These are phyloP conservation scores for Paecilomyces sp. DNA, from an alignment of 2,329 filamentous ascomycete species.

Conservation along the genomic window DNA sequence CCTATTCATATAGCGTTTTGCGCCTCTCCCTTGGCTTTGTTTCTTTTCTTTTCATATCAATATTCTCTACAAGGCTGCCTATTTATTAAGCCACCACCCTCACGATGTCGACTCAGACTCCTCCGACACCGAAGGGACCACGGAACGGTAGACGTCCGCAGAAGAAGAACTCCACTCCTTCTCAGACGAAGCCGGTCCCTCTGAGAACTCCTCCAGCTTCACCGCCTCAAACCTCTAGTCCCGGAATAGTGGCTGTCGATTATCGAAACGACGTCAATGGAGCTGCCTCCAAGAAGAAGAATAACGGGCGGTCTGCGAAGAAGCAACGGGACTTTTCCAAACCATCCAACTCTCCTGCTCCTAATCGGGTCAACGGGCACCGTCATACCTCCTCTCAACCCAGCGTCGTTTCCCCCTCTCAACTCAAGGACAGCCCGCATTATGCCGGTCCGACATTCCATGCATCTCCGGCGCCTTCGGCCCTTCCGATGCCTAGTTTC, in stretches of 20 bases:
- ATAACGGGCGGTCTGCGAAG: slow-evolving; percentile 23
- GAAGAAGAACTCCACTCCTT: slow-evolving; percentile 28
- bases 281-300: slow-evolving; percentile 28
- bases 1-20: slow-evolving; percentile 8
- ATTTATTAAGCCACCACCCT: slow-evolving; percentile 43
- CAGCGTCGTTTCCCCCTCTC: slow-evolving; percentile 38
- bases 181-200: slow-evolving; percentile 17
- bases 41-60: slow-evolving; percentile 12
- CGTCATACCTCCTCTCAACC: slow-evolving; percentile 28
- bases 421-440: slow-evolving; percentile 29
- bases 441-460: slow-evolving; percentile 95
- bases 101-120: slow-evolving; percentile 40
- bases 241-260: slow-evolving; percentile 22
- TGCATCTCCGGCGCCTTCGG: slow-evolving; percentile 83
- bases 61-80: slow-evolving; percentile 34
- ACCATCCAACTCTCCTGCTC: slow-evolving; percentile 16
- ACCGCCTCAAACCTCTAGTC: slow-evolving; percentile 25
- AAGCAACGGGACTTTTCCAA: slow-evolving; percentile 24
- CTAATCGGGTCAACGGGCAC: slow-evolving; percentile 13
- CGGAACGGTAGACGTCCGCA: slow-evolving; percentile 29
- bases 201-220: slow-evolving; percentile 30
- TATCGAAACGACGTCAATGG: slow-evolving; percentile 18
- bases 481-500: slow-evolving; percentile 85
- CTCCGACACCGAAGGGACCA: slow-evolving; percentile 31
- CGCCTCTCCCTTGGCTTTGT: slow-evolving; percentile 14